These are phyloP conservation scores for Funneliformis geosporum DNA, from an alignment of 192 early-diverging fungal genomes.

Conservation along the genomic window DNA sequence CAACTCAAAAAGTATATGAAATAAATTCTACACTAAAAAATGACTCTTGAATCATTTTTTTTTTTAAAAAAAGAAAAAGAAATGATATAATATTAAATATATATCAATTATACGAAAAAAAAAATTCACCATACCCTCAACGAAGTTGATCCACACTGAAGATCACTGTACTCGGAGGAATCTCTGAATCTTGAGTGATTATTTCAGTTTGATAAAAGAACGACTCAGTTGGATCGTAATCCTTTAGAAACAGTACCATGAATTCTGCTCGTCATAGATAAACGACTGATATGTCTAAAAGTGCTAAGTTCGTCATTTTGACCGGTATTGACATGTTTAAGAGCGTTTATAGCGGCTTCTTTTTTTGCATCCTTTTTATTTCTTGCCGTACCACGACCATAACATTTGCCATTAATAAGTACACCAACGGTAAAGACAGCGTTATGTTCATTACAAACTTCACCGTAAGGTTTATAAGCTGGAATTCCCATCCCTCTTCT, in stretches of 20 bases:
- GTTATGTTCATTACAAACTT: conserved; percentile 15
- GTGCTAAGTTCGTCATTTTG: background rate
- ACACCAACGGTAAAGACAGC: conserved; percentile 28
- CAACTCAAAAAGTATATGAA: conserved; percentile 25
- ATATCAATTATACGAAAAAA: background rate
- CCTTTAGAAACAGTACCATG: background rate
- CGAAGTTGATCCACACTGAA: conserved; percentile 33
- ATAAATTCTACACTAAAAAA: background rate
- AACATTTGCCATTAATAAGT: conserved; percentile 11
- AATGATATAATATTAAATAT: background rate
- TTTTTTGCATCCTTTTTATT: conserved; percentile 36
- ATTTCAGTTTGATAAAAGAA: background rate
- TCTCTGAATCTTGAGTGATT: background rate
- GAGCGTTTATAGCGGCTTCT: conserved; percentile 29
- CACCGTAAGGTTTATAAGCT: conserved; percentile 8
- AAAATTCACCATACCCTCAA: background rate
- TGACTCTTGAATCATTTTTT: background rate
- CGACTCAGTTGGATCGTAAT: background rate
- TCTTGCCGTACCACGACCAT: conserved; percentile 10
- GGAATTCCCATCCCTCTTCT: conserved; percentile 30
- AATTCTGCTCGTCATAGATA: background rate
- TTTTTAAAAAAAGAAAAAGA: background rate
- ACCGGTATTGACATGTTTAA: conserved; percentile 5
- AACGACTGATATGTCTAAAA: background rate
- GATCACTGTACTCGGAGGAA: conserved; percentile 28